Conservation (phyloP, 345 rosid species). For the Eucalyptus albens region DNA sequence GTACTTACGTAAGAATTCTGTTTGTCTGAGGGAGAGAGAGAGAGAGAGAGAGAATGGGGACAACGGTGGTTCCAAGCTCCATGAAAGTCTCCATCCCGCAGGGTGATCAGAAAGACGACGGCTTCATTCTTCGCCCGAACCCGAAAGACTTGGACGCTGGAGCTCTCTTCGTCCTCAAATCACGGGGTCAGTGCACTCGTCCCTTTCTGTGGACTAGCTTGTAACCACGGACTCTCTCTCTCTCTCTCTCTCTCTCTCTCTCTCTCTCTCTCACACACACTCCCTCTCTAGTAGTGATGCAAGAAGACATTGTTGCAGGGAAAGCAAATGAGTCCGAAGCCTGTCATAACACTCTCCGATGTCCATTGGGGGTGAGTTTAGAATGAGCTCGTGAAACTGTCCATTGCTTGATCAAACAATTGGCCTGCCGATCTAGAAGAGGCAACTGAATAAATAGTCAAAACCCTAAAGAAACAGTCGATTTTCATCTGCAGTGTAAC, state of each 20-base stretch:
- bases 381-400: neutral
- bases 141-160: slow-evolving; percentile 9
- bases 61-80: neutral
- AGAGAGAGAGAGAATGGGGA: neutral
- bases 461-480: neutral
- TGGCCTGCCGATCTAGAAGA: neutral
- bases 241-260: neutral
- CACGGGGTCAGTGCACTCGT: neutral
- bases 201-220: neutral
- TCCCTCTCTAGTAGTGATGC: neutral
- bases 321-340: neutral
- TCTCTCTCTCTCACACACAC: neutral
- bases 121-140: neutral
- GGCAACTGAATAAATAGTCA: neutral
- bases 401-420: neutral
- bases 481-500: neutral
- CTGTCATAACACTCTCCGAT: neutral
- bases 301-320: neutral
- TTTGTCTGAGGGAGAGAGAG: too few relatives aligned
- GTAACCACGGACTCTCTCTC: neutral
- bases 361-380: too few relatives aligned
- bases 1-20: neutral
- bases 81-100: neutral
- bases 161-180: slow-evolving; percentile 15
- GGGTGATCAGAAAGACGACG: neutral